Conservation (phyloP, 805 yeast species). For the Yamadazyma takamatsuzukensis region DNA sequence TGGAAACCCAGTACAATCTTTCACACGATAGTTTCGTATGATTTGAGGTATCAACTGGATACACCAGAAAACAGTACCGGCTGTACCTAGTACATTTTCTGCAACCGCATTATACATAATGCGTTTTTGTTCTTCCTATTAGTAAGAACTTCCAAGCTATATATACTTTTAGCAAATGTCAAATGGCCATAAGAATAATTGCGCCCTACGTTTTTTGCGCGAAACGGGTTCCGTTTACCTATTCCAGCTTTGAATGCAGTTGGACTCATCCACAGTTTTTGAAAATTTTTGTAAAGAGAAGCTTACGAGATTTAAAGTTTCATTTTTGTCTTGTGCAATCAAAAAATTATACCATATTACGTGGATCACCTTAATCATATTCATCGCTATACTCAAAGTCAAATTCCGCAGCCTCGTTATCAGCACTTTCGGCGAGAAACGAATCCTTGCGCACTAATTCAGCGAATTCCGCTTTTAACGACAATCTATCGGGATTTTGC, state of each 20-base stretch:
- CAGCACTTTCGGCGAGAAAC: no score
- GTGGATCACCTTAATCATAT: no score
- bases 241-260: no score
- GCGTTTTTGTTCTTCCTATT: not conserved
- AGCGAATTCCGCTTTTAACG: no score
- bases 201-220: no score
- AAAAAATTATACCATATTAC: no score
- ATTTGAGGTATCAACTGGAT: conserved; percentile 87
- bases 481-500: no score
- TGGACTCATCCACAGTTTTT: no score
- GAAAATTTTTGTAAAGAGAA: not conserved
- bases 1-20: conserved; percentile 84
- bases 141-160: not conserved
- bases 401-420: conserved; percentile 27
- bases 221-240: no score
- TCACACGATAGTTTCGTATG: conserved; percentile 63
- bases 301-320: conserved; percentile 1
- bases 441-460: no score
- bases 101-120: conserved; percentile 37
- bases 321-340: not conserved
- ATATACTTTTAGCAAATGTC: no score
- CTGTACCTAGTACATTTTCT: conserved; percentile 75
- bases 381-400: conserved; percentile 42
- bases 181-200: no score
- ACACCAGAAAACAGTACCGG: conserved; percentile 93